Base-by-base conservation (phyloP, 2,329 filamentous ascomycete species). In the Teratosphaeria epicoccoides region DNA sequence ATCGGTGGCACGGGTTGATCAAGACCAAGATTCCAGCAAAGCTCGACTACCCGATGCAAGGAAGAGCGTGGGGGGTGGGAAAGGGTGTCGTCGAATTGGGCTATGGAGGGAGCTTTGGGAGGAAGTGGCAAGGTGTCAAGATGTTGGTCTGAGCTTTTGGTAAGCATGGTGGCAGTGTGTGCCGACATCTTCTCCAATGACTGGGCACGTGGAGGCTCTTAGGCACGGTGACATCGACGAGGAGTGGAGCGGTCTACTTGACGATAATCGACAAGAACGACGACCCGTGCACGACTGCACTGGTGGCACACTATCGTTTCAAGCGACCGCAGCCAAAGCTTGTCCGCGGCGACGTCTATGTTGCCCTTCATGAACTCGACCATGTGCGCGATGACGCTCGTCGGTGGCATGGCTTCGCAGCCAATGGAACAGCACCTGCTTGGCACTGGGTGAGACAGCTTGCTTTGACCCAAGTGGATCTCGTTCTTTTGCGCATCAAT, bases 21-120 rank as follows among this genome's bases (percentile, higher is more conserved):
- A 76, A 83, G 57, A 98, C 93, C 6, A 75, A 77, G 4, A 96
- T 98, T 52, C 93, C 93, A 2, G 76, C 77, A 1, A 81, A 85
- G 4, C 79, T 95, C 59, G 83, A 84, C 63, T 95, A 97, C 68
- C 91, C 93, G 1, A 81, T 98, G 59, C 53, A 57, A 14, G 50
- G 49, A 4, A 66, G 63, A 23, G 68, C 62, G 40, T 75, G 70
- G 68, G 59, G 64, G 49, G 70, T 73, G 61, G 71, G 70, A 45
- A 63, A 66, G 55, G 74, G 72, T 6, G 68, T 76, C 44, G 70
- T 75, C 22, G 73, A 74, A 63, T 55, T 76, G 51, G 75, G 73
- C 17, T 76, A 76, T 62, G 74, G 72, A 22, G 70, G 72, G 56
- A 62, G 43, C 45, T 57, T 63, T 55, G 59, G 55, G 46, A 66